phyloP scores from a whole-genome alignment of 169 alveolate species.

The Plasmodium berghei region DNA sequence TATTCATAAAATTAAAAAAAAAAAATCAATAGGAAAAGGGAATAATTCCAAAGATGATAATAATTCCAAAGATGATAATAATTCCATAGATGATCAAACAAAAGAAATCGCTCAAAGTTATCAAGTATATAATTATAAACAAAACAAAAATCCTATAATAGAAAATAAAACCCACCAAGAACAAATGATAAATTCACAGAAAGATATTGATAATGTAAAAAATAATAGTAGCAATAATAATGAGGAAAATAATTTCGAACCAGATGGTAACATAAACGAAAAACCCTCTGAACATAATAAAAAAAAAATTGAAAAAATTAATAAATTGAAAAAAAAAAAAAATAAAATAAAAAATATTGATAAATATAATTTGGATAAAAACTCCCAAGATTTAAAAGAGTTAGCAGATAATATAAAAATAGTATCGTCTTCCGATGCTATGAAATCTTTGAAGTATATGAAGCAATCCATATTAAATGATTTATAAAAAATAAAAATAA shows the following conservation, averaged over 20 bases:
- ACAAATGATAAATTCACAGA: no score
- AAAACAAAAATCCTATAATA: not conserved
- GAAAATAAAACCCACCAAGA: no score
- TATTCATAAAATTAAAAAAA: no score
- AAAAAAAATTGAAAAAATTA: not conserved
- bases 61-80: no score
- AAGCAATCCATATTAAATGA: conserved; percentile 73
- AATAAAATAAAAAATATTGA: conserved; percentile 1
- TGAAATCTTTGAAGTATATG: conserved; percentile 52
- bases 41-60: no score
- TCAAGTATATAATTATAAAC: not conserved
- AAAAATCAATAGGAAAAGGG: no score
- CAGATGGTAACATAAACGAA: not conserved
- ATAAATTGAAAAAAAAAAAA: not conserved
- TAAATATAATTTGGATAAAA: conserved; percentile 24
- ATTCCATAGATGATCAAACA: no score
- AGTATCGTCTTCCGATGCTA: conserved; percentile 69
- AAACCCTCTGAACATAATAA: not conserved
- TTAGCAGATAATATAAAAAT: conserved; percentile 59
- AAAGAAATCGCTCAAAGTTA: not conserved
- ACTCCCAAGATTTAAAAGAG: conserved; percentile 23
- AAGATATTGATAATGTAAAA: not conserved
- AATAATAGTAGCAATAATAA: not conserved
- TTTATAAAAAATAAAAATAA: conserved; percentile 37
- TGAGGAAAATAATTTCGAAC: not conserved